Base-by-base conservation (phyloP, 495 filamentous ascomycete genomes). In the Pseudomonodictys pantanalensis region DNA sequence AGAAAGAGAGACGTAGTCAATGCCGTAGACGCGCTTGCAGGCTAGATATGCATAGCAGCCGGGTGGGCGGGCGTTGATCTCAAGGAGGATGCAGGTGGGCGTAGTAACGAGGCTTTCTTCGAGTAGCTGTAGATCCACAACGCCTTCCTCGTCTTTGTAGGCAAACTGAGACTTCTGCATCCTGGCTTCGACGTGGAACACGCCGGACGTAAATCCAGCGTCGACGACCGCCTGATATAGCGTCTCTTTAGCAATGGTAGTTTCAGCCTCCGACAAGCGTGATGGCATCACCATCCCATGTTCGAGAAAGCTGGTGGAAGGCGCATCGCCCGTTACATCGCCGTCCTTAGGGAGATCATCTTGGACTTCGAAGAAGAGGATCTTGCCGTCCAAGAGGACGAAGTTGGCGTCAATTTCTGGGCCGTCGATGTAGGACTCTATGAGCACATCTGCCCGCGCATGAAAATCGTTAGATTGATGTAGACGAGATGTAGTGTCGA, bases 361-460 rank as follows among this genome's bases (percentile, higher is more conserved):
- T 1, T 70, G 71, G 25, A 79, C 69, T 57, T 82, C 79, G 56
- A 44, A 73, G 56, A 81, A 81, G 3, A 81, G 56, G 12, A 81
- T 30, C 33, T 81, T 73, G 25, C 77, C 78, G 46, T 79, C 72
- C 1, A 71, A 64, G 2, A 82, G 64, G 4, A 81, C 68, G 38
- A 82, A 69, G 60, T 81, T 82, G 51, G 68, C 74, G 54, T 82
- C 79, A 15, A 82, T 75, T 59, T 82, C 79, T 0, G 79, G 79
- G 0, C 79, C 75, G 28, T 63, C 67, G 26, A 71, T 50, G 48
- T 61, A 76, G 25, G 30, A n/a, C 29, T 53, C 42, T 7, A 45
- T 7, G 8, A 45, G n/a, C 7, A 45, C 17, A 10, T 17, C 22
- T 7, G 7, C 22, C n/a, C 17, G 7, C 7, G 32, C 15, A 7